Conservation (phyloP, 129 eudicot genomes). For the Apium graveolens region DNA sequence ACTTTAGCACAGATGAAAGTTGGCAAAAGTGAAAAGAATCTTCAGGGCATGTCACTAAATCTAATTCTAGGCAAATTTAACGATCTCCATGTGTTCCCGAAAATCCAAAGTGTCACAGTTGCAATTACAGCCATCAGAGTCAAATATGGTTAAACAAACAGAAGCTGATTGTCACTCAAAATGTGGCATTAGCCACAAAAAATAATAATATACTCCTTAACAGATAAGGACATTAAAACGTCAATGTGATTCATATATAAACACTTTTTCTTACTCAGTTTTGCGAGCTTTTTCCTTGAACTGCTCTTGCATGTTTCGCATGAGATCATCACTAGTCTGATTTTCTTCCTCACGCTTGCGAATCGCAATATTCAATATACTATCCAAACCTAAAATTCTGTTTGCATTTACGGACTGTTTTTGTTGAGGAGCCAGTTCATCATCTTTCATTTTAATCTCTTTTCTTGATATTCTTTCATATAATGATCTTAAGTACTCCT, state of each 20-base stretch:
- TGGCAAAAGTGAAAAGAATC: neutral
- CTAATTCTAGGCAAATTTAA: neutral
- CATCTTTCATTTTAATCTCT: constrained; percentile 96
- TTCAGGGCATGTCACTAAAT: neutral
- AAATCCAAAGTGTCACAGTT: neutral
- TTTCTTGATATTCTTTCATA: constrained; percentile 72
- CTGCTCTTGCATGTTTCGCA: constrained; percentile 94
- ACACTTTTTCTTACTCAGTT: constrained; percentile 66
- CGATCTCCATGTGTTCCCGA: neutral
- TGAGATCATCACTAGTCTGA: constrained; percentile 73
- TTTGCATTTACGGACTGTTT: constrained; percentile 74
- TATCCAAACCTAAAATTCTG: constrained; percentile 67
- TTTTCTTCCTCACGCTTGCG: constrained; percentile 75
- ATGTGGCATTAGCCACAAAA: neutral
- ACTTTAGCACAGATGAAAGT: neutral
- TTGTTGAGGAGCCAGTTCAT: constrained; percentile 64
- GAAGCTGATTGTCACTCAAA: neutral
- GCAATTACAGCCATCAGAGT: neutral
- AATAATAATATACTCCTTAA: neutral
- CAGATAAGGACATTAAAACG: neutral
- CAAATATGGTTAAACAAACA: neutral
- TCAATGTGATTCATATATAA: neutral
- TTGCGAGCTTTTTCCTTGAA: constrained; percentile 96
- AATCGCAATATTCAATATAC: constrained; percentile 76
- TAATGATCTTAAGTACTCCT: constrained; percentile 82